Percentiles rank a stretch among this genome's conserved stretches.
phyloP scores from a whole-genome alignment of 1,284 basidiomycete species.

The Flammula alnicola region DNA sequence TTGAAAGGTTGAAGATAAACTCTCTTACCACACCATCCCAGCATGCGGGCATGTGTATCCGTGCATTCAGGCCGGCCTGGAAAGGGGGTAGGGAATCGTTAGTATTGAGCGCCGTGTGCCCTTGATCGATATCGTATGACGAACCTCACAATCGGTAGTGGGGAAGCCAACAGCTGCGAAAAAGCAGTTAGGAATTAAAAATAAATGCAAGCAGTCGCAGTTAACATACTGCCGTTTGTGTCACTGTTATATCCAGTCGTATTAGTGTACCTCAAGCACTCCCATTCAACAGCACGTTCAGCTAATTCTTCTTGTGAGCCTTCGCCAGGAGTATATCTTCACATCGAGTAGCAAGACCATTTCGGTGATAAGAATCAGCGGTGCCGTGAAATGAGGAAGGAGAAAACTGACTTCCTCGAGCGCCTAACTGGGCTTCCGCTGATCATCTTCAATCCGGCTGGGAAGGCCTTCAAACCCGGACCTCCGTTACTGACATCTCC shows the following conservation, averaged over 20 bases:
- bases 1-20: conserved; percentile 24
- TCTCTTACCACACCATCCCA: conserved; percentile 49
- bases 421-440: conserved; percentile 43
- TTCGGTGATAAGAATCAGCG: neutral
- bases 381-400: neutral
- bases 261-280: conserved; percentile 43
- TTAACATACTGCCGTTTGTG: conserved; percentile 15
- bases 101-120: too few relatives aligned
- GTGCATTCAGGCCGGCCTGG: conserved; percentile 37
- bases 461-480: conserved; percentile 46
- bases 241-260: conserved; percentile 30
- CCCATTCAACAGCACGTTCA: conserved; percentile 47
- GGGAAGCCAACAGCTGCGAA: conserved; percentile 37
- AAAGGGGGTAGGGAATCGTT: neutral
- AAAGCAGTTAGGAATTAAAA: conserved; percentile 8
- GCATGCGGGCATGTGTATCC: conserved; percentile 51
- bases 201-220: neutral
- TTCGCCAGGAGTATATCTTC: conserved; percentile 31
- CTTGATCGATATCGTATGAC: neutral
- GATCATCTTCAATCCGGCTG: conserved; percentile 49
- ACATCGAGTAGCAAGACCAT: neutral
- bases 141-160: conserved; percentile 45
- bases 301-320: conserved; percentile 42
- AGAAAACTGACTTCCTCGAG: conserved; percentile 36
- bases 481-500: conserved; percentile 41